Conservation (phyloP, 2,329 filamentous ascomycete genomes). For the Penicillium sp. region DNA sequence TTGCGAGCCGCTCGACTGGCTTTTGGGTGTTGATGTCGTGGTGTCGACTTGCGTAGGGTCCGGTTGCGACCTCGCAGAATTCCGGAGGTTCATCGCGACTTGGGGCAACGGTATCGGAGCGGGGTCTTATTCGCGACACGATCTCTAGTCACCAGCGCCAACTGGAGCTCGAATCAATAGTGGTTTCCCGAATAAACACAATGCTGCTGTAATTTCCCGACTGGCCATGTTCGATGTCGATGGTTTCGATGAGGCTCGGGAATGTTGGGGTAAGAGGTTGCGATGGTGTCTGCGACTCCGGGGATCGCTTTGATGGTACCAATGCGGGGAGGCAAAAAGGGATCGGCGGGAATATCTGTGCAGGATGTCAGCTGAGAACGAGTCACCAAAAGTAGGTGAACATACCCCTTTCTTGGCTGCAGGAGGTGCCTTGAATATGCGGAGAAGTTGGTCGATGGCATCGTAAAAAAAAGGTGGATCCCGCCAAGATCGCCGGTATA, state of each 20-base stretch:
- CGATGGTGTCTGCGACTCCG: constrained; percentile 2
- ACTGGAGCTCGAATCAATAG: constrained; percentile 13
- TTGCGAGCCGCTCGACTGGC: constrained; percentile 19
- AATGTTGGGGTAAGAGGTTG: background rate
- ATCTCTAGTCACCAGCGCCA: constrained; percentile 21
- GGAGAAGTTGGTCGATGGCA: constrained; percentile 3
- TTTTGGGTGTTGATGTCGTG: constrained; percentile 16
- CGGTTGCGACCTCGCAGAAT: constrained; percentile 15
- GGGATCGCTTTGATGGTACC: background rate
- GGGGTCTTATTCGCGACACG: background rate
- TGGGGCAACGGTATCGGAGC: background rate
- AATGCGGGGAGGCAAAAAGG: constrained; percentile 12
- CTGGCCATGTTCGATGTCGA: constrained; percentile 25
- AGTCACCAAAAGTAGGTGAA: background rate
- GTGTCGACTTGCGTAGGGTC: constrained; percentile 11
- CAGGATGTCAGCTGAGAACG: constrained; percentile 9
- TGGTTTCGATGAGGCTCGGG: background rate
- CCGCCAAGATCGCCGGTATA: constrained; percentile 9
- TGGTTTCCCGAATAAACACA: constrained; percentile 17
- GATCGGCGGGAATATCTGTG: constrained; percentile 1
- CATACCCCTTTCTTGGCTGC: constrained; percentile 9
- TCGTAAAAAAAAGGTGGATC: background rate
- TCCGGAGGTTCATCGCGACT: constrained; percentile 21
- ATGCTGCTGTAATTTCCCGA: constrained; percentile 17
- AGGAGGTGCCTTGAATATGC: constrained; percentile 9